phyloP scores from a whole-genome alignment of 2,329 filamentous ascomycete genomes.

The Dactylellina leptospora region DNA sequence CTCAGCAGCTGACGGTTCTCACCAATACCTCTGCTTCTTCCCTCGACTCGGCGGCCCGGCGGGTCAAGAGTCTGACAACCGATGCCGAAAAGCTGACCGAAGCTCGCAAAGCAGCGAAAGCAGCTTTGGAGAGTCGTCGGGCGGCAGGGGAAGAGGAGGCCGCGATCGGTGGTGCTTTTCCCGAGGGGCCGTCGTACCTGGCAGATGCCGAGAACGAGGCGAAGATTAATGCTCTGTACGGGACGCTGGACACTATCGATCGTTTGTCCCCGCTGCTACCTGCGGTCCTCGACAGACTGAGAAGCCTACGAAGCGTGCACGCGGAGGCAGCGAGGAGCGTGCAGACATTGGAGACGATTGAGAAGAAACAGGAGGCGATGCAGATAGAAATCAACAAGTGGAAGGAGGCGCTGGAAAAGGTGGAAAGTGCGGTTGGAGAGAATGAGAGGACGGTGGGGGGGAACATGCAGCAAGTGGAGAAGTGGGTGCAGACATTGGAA shows the following conservation, averaged over 20 bases:
- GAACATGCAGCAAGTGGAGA: slow-evolving; percentile 85
- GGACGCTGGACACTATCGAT: slow-evolving; percentile 86
- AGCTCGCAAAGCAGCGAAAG: slow-evolving; percentile 70
- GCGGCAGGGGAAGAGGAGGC: slow-evolving; percentile 48
- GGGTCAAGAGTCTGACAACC: slow-evolving; percentile 74
- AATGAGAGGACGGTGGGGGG: slow-evolving; percentile 75
- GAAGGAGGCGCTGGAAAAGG: slow-evolving; percentile 79
- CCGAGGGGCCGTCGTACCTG: slow-evolving; percentile 62
- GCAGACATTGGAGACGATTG: slow-evolving; percentile 78
- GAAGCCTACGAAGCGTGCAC: slow-evolving; percentile 84
- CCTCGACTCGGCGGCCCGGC: slow-evolving; percentile 75
- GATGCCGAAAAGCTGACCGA: slow-evolving; percentile 78
- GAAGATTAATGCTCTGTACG: slow-evolving; percentile 92
- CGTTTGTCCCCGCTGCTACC: slow-evolving; percentile 84
- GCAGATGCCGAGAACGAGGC: slow-evolving; percentile 72
- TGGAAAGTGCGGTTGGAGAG: slow-evolving; percentile 77
- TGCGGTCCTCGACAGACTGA: slow-evolving; percentile 81
- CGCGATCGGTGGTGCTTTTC: slow-evolving; percentile 27
- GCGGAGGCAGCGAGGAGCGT: slow-evolving; percentile 83
- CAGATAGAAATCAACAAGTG: slow-evolving; percentile 83
- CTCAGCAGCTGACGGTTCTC: slow-evolving; percentile 80
- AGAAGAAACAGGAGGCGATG: slow-evolving; percentile 82
- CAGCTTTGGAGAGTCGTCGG: slow-evolving; percentile 67
- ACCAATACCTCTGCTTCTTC: slow-evolving; percentile 76
- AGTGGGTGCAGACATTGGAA: slow-evolving; percentile 89